phyloP scores from a whole-genome alignment of 208 protist genomes.

The Leishmania lainsoni region DNA sequence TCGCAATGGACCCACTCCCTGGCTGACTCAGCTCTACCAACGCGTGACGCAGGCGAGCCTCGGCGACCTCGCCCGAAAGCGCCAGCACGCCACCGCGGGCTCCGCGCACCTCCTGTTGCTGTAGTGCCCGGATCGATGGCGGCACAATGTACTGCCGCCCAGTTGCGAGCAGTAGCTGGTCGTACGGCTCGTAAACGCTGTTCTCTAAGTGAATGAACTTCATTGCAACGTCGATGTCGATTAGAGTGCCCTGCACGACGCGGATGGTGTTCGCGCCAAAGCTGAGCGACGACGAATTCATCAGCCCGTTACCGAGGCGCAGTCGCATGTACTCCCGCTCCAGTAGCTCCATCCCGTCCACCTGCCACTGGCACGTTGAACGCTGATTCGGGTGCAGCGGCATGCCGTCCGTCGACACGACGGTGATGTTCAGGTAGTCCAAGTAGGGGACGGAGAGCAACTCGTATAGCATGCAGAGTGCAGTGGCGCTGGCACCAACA shows the following conservation, averaged over 20 bases:
- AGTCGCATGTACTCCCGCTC: slow-evolving; percentile 84
- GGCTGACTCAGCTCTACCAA: slow-evolving; percentile 65
- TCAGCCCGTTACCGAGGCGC: slow-evolving; percentile 26
- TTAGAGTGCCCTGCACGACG: slow-evolving; percentile 73
- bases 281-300: slow-evolving; percentile 6
- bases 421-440: slow-evolving; percentile 84
- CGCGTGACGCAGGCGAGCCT: slow-evolving; percentile 62
- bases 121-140: slow-evolving; percentile 54
- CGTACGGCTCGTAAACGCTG: slow-evolving; percentile 87
- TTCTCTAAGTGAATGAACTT: slow-evolving; percentile 86
- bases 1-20: slow-evolving; percentile 61
- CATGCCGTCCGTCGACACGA: slow-evolving; percentile 87
- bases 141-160: slow-evolving; percentile 88
- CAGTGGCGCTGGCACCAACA: slow-evolving; percentile 84
- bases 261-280: slow-evolving; percentile 47
- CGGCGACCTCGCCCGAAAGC: slow-evolving; percentile 55
- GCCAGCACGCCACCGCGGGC: slow-evolving; percentile 58
- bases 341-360: slow-evolving; percentile 74
- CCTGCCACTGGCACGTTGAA: slow-evolving; percentile 52
- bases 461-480: slow-evolving; percentile 74
- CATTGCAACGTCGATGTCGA: slow-evolving; percentile 87
- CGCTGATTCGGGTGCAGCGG: slow-evolving; percentile 75
- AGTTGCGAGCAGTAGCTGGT: slow-evolving; percentile 88
- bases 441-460: slow-evolving; percentile 80
- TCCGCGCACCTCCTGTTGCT: slow-evolving; percentile 57